A percentile compares a stretch with the other conserved stretches of the same genome.
phyloP scores from a whole-genome alignment of 2,329 filamentous ascomycete species.

The Aspergillus luchuensis region DNA sequence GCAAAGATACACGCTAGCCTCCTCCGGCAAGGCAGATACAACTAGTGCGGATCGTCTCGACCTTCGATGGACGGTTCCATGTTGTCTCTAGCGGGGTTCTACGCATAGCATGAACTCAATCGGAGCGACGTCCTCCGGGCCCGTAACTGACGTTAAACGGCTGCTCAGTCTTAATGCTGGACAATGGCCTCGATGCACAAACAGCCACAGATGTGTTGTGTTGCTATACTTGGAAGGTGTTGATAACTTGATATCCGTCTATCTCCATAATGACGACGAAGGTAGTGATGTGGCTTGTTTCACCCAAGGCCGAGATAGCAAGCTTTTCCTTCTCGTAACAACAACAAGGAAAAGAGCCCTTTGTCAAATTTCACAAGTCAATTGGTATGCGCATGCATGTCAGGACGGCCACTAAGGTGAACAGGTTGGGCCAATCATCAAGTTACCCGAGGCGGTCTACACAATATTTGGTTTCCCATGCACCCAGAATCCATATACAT shows the following conservation, averaged over 20 bases:
- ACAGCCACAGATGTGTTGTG: neutral
- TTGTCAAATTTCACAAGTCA: neutral
- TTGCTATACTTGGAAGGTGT: neutral
- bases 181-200: neutral
- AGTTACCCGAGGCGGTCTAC: neutral
- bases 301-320: too few species aligned
- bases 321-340: too few species aligned
- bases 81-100: neutral
- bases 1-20: neutral
- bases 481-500: neutral
- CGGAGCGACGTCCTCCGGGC: neutral
- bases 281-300: too few species aligned
- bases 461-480: neutral
- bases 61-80: conserved; percentile 4
- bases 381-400: neutral
- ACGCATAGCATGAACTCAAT: conserved; percentile 4
- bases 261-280: too few species aligned
- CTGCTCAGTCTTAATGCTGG: neutral
- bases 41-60: neutral
- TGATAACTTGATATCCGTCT: neutral
- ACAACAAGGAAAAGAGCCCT: too few species aligned
- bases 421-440: neutral
- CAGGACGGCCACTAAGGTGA: neutral
- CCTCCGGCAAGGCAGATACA: neutral
- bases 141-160: conserved; percentile 3